Percentiles rank a stretch among this genome's conserved stretches.
Conservation (phyloP, 176 grass and related monocot genomes). For the Carex pumila region DNA sequence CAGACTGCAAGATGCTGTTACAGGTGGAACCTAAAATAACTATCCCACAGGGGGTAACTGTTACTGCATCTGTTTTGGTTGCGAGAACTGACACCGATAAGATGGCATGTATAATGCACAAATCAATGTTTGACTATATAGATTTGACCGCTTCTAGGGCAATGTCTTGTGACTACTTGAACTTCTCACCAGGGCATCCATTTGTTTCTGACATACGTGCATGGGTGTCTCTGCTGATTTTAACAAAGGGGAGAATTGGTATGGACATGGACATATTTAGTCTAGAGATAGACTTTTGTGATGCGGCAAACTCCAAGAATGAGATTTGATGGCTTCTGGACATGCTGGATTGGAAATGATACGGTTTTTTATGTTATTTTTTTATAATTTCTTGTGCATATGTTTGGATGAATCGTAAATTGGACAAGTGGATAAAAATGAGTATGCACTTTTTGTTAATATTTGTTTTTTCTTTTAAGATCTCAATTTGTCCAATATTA, state of each 20-base stretch:
- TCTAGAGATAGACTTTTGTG: conserved; percentile 67
- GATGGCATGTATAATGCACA: conserved; percentile 49
- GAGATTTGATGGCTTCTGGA: conserved; percentile 67
- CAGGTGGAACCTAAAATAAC: conserved; percentile 41
- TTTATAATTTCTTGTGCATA: background rate
- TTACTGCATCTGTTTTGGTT: conserved; percentile 49
- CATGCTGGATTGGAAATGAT: conserved; percentile 74
- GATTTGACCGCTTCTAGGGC: conserved; percentile 36
- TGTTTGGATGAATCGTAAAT: background rate
- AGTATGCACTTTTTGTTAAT: background rate
- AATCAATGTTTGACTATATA: conserved; percentile 57
- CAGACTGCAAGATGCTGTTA: conserved; percentile 45
- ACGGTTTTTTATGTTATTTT: background rate
- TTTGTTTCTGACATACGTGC: conserved; percentile 59
- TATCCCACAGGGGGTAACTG: conserved; percentile 16
- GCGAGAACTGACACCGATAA: conserved; percentile 53
- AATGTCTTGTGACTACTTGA: conserved; percentile 59
- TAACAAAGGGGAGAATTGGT: conserved; percentile 31
- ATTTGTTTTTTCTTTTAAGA: background rate
- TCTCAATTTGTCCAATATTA: background rate
- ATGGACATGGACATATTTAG: conserved; percentile 44
- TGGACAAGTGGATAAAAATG: background rate
- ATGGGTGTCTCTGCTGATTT: conserved; percentile 58
- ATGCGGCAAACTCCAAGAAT: conserved; percentile 41
- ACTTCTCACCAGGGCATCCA: conserved; percentile 49